Evolutionary conservation across 805 yeast species (phyloP).

Genomic region (Torulaspora quercuum): DNA sequence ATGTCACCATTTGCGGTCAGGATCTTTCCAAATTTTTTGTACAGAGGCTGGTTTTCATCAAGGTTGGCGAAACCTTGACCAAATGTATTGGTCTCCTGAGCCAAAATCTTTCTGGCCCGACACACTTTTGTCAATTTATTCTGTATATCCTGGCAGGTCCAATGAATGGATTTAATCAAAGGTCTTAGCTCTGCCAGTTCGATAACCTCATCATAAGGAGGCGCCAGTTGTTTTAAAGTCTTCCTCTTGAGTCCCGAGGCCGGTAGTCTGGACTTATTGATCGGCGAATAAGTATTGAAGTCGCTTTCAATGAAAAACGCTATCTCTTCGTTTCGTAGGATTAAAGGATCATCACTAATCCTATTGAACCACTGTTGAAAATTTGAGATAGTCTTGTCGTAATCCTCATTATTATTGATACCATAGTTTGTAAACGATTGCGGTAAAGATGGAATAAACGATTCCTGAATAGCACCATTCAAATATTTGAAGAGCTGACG

Average conservation of each 20-base stretch:
- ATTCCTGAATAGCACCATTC: slow-evolving; percentile 80
- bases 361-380: slow-evolving; percentile 88
- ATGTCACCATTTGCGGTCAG: slow-evolving; percentile 70
- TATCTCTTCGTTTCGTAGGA: slow-evolving; percentile 83
- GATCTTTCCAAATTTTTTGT: slow-evolving; percentile 73
- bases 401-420: slow-evolving; percentile 78
- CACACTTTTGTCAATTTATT: slow-evolving; percentile 56
- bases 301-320: slow-evolving; percentile 79
- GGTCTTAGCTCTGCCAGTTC: slow-evolving; percentile 87
- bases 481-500: slow-evolving; percentile 72
- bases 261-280: slow-evolving; percentile 54
- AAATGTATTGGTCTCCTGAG: slow-evolving; percentile 53
- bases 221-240: slow-evolving; percentile 85
- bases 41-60: slow-evolving; percentile 44
- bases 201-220: slow-evolving; percentile 83
- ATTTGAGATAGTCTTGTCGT: slow-evolving; percentile 48
- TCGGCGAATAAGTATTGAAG: slow-evolving; percentile 48
- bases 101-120: slow-evolving; percentile 45
- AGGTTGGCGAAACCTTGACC: slow-evolving; percentile 38
- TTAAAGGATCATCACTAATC: slow-evolving; percentile 67
- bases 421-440: slow-evolving; percentile 72
- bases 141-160: slow-evolving; percentile 48
- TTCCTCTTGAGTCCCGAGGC: slow-evolving; percentile 87
- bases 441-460: slow-evolving; percentile 89
- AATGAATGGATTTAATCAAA: slow-evolving; percentile 69